Evolutionary conservation across 2,329 filamentous ascomycete genomes (phyloP).

Genomic region (Tympanopsis confertula): DNA sequence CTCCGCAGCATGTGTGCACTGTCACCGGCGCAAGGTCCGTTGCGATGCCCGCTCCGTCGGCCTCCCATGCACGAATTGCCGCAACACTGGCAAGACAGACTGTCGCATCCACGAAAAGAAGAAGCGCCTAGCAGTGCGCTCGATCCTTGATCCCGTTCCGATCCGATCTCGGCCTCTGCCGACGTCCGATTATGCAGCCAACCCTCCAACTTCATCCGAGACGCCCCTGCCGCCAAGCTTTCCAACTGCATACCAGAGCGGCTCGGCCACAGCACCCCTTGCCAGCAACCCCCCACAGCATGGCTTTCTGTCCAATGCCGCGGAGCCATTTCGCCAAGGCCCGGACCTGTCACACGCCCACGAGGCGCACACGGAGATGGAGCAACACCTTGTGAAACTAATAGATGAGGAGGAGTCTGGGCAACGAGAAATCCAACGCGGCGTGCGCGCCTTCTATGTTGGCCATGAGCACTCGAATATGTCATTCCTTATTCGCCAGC

Average conservation of each 20-base stretch:
- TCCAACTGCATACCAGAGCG: slow-evolving; percentile 4
- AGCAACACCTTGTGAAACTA: slow-evolving; percentile 34
- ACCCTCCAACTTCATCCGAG: slow-evolving; percentile 7
- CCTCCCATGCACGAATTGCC: slow-evolving; percentile 34
- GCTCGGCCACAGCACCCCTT: no score
- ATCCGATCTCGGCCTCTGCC: slow-evolving; percentile 25
- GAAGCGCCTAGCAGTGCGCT: slow-evolving; percentile 27
- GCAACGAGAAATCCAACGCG: slow-evolving; percentile 30
- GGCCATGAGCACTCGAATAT: slow-evolving; percentile 43
- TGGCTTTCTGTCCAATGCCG: no score
- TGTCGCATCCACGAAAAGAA: slow-evolving; percentile 38
- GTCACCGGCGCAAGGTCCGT: slow-evolving; percentile 36
- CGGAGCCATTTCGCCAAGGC: no score
- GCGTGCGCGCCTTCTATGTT: slow-evolving; percentile 38
- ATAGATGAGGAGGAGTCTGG: slow-evolving; percentile 33
- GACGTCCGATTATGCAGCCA: slow-evolving; percentile 7
- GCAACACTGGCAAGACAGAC: slow-evolving; percentile 22
- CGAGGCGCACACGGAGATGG: slow-evolving; percentile 23
- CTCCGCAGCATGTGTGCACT: slow-evolving; percentile 27
- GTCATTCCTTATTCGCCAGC: slow-evolving; percentile 39
- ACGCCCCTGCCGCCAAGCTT: neutral
- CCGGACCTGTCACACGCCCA: no score
- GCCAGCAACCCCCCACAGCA: no score
- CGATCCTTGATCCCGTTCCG: slow-evolving; percentile 28
- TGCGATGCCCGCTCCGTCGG: slow-evolving; percentile 35